A percentile compares a stretch with the other conserved stretches of the same genome.
These are phyloP conservation scores for Teratosphaeria gauchensis DNA, from an alignment of 2,329 filamentous ascomycete species.

Conservation along the genomic window DNA sequence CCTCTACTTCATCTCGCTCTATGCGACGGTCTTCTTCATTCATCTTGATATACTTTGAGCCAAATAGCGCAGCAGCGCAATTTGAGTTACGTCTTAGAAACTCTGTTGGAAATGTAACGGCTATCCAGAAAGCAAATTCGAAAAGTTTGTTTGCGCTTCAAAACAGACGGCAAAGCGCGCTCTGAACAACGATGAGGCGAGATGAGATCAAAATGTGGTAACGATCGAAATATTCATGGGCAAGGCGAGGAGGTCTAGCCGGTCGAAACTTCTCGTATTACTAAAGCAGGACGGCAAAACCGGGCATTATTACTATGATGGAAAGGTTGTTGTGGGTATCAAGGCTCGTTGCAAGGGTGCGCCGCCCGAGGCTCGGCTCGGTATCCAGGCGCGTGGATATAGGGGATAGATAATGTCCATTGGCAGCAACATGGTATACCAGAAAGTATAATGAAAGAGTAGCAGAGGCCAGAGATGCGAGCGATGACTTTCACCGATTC, in stretches of 20 bases:
- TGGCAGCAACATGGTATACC: too few relatives aligned
- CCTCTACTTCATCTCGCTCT: slow-evolving; percentile 45
- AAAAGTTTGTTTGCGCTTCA: neutral
- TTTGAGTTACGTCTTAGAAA: neutral
- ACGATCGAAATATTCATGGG: neutral
- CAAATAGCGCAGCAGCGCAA: neutral
- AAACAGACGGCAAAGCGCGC: neutral
- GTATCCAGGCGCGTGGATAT: neutral
- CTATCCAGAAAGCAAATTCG: neutral
- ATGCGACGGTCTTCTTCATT: slow-evolving; percentile 48
- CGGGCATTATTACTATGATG: neutral
- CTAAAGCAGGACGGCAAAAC: neutral
- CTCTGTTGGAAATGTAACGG: neutral
- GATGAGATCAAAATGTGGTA: neutral
- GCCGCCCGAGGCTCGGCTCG: neutral
- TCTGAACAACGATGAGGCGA: neutral
- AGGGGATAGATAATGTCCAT: too few relatives aligned
- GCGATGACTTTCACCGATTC: too few relatives aligned
- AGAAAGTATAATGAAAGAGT: too few relatives aligned
- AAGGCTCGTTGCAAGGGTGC: neutral
- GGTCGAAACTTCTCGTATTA: neutral
- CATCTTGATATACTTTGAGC: slow-evolving; percentile 21
- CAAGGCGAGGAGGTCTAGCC: neutral
- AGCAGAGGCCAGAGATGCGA: too few relatives aligned
- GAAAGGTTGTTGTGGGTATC: neutral